Conservation (phyloP, 306 rosid genomes). For the Bauhinia variegata region DNA sequence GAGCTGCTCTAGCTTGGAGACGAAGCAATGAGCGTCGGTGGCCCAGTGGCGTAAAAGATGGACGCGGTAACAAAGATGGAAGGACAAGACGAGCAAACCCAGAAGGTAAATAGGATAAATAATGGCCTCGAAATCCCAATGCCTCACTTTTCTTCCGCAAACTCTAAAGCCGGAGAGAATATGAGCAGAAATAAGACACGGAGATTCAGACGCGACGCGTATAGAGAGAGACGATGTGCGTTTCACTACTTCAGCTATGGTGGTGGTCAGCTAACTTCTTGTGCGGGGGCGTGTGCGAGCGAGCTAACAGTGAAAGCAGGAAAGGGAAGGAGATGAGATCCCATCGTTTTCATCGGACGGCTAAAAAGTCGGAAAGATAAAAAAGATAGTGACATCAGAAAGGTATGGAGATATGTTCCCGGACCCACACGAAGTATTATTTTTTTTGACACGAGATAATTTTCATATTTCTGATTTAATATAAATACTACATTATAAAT, state of each 20-base stretch:
- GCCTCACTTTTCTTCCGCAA: constrained; percentile 32
- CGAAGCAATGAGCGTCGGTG: constrained; percentile 69
- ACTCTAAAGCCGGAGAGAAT: constrained; percentile 50
- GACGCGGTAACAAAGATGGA: constrained; percentile 27
- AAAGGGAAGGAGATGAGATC: background rate
- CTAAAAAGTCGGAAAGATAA: background rate
- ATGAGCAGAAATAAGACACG: constrained; percentile 28
- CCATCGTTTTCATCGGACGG: constrained; percentile 43
- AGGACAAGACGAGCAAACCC: constrained; percentile 4
- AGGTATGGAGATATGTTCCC: constrained; percentile 12
- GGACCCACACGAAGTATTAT: constrained; percentile 36
- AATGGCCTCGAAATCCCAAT: constrained; percentile 43
- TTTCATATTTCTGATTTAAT: no score
- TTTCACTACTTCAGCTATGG: background rate
- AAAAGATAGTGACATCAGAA: constrained; percentile 37
- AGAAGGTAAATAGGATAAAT: constrained; percentile 21
- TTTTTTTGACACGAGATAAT: background rate
- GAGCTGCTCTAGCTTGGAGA: constrained; percentile 31
- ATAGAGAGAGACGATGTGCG: no score
- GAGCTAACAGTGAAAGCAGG: constrained; percentile 30
- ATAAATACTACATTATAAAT: no score
- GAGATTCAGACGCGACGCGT: constrained; percentile 36
- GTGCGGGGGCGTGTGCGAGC: constrained; percentile 15
- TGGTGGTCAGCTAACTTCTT: constrained; percentile 26
- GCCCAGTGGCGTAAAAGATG: constrained; percentile 12